Base-by-base conservation (phyloP, 805 yeast genomes). In the Pichia cephalocereana region DNA sequence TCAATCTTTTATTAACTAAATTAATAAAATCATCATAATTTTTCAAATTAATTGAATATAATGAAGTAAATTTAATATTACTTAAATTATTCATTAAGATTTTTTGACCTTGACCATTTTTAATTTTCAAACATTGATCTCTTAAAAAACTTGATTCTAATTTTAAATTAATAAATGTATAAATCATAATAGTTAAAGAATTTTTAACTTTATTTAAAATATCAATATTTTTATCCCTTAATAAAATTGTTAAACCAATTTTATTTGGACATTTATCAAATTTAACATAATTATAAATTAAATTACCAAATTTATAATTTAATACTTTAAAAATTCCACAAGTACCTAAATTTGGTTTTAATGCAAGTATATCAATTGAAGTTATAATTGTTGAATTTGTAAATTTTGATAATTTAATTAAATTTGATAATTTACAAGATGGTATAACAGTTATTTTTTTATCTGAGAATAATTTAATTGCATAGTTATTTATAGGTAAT, bases 331-430 rank as follows among this genome's bases (percentile, higher is more conserved):
- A 83, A 8, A 65, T 63, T 3, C 72, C 77, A 65, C 98, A 91
- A 8, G 70, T 68, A 0, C 99, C 99, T 45, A 93, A 69, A 47
- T 75, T 79, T 4, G 87, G 80, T 39, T 71, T 74, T 55, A 81
- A 74, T 12, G 93, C 86, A 14, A 93, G 68, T 58, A 84, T 86
- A 59, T 93, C 96, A 46, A 89, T 83, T 0, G 97, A 83, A 19
- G 83, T 80, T 19, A 87, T 84, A 23, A 95, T 80, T 58, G 89
- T 96, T 0, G 95, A 89, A 44, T 79, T 81, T 0, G 96, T 84
- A 53, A 88, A 72, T 47, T 88, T 70, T 0, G 96, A 77, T 5
- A 91, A 74, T 47, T 95, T 72, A 52, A 82, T 84, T 40, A 93
- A 75, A 1, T 89, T 90, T 54, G 81, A 88, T 0, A 86, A 86